Base-by-base conservation (phyloP, 768 basidiomycete genomes). In the Lyophyllum shimeji region DNA sequence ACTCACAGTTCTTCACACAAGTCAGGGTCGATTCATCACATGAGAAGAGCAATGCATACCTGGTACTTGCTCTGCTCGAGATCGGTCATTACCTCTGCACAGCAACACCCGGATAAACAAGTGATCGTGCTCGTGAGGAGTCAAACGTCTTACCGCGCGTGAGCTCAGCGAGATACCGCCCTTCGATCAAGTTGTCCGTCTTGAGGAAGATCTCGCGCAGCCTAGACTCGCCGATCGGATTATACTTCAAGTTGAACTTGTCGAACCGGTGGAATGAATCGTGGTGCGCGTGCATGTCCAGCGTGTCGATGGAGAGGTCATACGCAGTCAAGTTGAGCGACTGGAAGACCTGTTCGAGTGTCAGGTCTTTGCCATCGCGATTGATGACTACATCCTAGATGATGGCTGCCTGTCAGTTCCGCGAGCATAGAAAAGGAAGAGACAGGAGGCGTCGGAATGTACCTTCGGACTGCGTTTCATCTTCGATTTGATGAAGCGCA, bases 221-320 rank as follows among this genome's bases (percentile, higher is more conserved):
- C 29, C 97, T 78, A 3, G 92, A 95, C 72, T 98, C 95, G 55
- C 97, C 97, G 57, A 95, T 93, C 0, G 95, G 95, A 64, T 97
- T 97, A 70, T 98, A 98, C 71, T 98, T 94, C 42, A 97, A 76
- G 64, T 98, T 98, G 76, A 98, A 98, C 67, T 96, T 94, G 75
- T 97, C 97, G 67, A 97, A 98, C 13, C 97, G 90, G 70, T 99
- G 96, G 80, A 99, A 98, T 1, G 95, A 92, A 66, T 97, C 95
- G 60, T 92, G 89, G 70, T 99, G 96, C 0, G 96, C 97, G 60
- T 98, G 97, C 97, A 99, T 99, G 67, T 99, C 97, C 39, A 99
- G 82, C 2, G 97, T 99, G 67, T 99, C 97, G 67, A 99, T 98
- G 11, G 95, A 97, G 31, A 99, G 82, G 63, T 99, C 97, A 69